Conservation (phyloP, 2,329 filamentous ascomycete genomes). For the Cytospora schulzeri region DNA sequence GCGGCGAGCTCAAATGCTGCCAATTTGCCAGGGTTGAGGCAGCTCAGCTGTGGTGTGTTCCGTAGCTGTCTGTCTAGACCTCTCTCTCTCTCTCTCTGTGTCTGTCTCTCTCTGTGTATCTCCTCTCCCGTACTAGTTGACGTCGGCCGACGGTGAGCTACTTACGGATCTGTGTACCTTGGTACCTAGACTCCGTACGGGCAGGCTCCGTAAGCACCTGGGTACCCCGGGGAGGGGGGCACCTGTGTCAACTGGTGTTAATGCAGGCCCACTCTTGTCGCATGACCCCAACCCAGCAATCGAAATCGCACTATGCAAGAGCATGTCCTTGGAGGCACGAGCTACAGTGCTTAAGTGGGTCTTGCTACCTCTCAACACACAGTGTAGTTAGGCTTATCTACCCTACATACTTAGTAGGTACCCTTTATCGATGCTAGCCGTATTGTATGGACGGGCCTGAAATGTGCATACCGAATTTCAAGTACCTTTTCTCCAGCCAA, state of each 20-base stretch:
- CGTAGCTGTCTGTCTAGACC: too few species aligned
- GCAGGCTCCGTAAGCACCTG: not conserved
- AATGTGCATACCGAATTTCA: too few species aligned
- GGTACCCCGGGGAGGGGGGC: not conserved
- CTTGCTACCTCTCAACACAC: not conserved
- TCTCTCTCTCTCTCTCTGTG: too few species aligned
- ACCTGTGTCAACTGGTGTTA: too few species aligned
- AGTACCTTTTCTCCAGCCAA: too few species aligned
- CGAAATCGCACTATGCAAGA: not conserved
- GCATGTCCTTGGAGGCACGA: not conserved
- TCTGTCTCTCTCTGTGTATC: too few species aligned
- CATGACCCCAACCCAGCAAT: too few species aligned
- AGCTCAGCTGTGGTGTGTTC: not conserved
- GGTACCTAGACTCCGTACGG: too few species aligned
- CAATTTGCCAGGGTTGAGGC: not conserved
- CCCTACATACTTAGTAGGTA: not conserved
- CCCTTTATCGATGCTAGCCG: conserved; percentile 11
- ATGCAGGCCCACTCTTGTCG: not conserved
- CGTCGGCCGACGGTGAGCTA: conserved; percentile 1
- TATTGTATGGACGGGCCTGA: not conserved
- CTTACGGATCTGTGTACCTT: not conserved
- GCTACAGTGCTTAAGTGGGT: not conserved
- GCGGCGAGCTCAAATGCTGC: not conserved
- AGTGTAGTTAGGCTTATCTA: not conserved
- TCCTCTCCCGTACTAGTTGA: not conserved